These are phyloP conservation scores for Castanea mollissima DNA, from an alignment of 306 rosid genomes.

Conservation along the genomic window DNA sequence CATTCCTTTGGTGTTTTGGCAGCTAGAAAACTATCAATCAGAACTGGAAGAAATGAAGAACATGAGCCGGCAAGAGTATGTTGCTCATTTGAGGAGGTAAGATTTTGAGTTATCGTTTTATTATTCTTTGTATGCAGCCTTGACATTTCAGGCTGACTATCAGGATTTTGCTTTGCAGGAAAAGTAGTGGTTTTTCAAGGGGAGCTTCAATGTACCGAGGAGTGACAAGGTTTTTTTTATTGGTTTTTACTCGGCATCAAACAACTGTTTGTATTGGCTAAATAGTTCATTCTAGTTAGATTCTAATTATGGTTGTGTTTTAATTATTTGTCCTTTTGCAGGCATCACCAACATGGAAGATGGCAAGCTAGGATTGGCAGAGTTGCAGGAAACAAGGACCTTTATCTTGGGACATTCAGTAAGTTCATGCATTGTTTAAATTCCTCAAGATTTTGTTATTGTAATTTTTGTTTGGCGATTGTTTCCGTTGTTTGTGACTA, in stretches of 20 bases:
- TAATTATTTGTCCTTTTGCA: slow-evolving; percentile 18
- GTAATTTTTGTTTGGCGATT: neutral
- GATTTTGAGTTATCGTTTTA: neutral
- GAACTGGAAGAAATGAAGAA: slow-evolving; percentile 91
- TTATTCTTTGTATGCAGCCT: neutral
- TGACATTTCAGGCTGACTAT: neutral
- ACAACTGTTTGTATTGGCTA: neutral
- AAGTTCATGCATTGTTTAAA: slow-evolving; percentile 19
- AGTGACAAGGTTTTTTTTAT: slow-evolving; percentile 68
- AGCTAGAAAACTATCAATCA: slow-evolving; percentile 71
- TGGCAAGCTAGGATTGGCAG: slow-evolving; percentile 99
- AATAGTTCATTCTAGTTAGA: neutral
- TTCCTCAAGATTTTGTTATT: neutral
- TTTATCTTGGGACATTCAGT: slow-evolving; percentile 98
- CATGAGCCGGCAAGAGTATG: slow-evolving; percentile 93
- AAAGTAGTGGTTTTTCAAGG: slow-evolving; percentile 95
- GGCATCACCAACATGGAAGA: slow-evolving; percentile 98
- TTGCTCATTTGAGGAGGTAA: slow-evolving; percentile 93
- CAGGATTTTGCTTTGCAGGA: slow-evolving; percentile 45
- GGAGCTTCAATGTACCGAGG: slow-evolving; percentile 99
- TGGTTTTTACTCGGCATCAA: too few relatives aligned
- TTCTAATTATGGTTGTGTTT: neutral
- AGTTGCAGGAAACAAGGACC: slow-evolving; percentile 98
- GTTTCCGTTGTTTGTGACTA: neutral
- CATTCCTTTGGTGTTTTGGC: slow-evolving; percentile 5